A percentile compares a stretch with the other conserved stretches of the same genome.
Evolutionary conservation across 2,329 filamentous ascomycete species (phyloP).

Genomic region (Apiospora aurea): DNA sequence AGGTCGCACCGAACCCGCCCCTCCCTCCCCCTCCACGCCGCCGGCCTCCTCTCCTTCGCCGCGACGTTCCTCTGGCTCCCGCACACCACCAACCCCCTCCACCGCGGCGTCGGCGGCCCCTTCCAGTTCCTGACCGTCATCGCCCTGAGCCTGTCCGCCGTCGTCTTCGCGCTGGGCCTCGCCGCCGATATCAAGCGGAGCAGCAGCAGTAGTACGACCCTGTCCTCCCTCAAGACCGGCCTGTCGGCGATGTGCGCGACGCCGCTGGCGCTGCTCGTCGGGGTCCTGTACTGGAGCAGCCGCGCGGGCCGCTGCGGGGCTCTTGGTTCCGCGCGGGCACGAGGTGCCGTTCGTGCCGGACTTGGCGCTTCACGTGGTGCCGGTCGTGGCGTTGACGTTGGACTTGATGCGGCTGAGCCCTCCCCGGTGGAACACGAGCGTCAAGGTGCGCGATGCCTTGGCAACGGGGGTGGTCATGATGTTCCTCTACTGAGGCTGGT

Average conservation of each 20-base stretch:
- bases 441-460: background rate
- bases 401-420: background rate
- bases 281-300: background rate
- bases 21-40: background rate
- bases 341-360: background rate
- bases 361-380: background rate
- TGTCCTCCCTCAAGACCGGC: background rate
- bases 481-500: background rate
- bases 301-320: too few relatives aligned
- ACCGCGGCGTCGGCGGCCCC: background rate
- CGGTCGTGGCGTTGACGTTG: background rate
- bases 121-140: background rate
- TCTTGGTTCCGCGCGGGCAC: background rate
- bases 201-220: background rate
- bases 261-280: background rate
- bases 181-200: background rate
- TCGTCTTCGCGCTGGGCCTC: background rate
- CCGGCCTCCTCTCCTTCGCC: background rate
- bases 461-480: background rate
- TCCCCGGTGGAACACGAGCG: background rate
- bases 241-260: background rate
- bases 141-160: background rate
- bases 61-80: conserved; percentile 2
- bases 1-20: background rate
- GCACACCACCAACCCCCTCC: background rate